Conservation (phyloP, 2,329 filamentous ascomycete species). For the Talaromyces rugulosus region DNA sequence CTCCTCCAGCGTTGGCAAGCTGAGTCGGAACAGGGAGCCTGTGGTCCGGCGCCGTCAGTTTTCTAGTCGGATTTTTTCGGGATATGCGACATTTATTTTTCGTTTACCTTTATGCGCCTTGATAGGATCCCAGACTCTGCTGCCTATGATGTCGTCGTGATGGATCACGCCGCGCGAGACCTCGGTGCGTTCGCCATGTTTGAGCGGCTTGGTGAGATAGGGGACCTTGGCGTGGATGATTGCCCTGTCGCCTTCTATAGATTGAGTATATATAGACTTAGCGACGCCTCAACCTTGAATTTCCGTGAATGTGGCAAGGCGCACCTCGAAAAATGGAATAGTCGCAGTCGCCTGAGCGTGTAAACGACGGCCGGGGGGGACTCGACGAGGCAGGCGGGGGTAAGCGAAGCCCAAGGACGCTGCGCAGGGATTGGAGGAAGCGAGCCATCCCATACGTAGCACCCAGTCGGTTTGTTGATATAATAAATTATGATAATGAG, state of each 20-base stretch:
- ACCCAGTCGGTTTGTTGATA: background rate
- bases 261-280: background rate
- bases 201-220: slow-evolving; percentile 41
- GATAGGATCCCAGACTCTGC: slow-evolving; percentile 56
- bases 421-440: slow-evolving; percentile 28
- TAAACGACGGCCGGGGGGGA: slow-evolving; percentile 12
- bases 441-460: slow-evolving; percentile 28
- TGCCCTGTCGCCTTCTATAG: slow-evolving; percentile 41
- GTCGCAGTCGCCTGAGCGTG: slow-evolving; percentile 32
- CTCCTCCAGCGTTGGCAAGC: slow-evolving; percentile 66
- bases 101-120: slow-evolving; percentile 47
- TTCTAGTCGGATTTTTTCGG: background rate
- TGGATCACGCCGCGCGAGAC: slow-evolving; percentile 33
- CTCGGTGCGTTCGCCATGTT: slow-evolving; percentile 31
- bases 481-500: no score
- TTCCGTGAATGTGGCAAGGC: background rate
- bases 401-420: slow-evolving; percentile 21
- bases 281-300: background rate
- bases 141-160: slow-evolving; percentile 61
- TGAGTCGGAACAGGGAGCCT: slow-evolving; percentile 46
- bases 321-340: slow-evolving; percentile 36
- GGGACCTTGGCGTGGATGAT: slow-evolving; percentile 36
- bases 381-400: background rate
- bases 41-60: background rate
- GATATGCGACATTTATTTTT: background rate